Evolutionary conservation across 805 yeast genomes (phyloP).

Genomic region (Saturnispora hagleri): DNA sequence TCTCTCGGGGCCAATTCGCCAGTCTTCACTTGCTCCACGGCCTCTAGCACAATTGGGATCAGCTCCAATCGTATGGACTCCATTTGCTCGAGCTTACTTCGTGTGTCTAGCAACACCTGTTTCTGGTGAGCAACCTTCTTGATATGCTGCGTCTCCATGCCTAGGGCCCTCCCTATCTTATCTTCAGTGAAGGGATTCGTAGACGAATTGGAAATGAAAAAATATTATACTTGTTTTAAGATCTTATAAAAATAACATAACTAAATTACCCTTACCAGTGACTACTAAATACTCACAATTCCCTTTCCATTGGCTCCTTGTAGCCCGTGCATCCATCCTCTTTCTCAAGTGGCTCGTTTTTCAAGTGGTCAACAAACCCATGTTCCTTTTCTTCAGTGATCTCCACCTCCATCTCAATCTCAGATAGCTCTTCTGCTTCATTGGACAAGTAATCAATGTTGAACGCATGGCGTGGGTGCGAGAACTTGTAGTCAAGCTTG

Average conservation of each 20-base stretch:
- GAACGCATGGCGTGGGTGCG: not conserved
- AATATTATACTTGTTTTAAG: not conserved
- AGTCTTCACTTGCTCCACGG: slow-evolving; percentile 31
- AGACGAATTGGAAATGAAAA: not conserved
- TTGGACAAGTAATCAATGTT: not conserved
- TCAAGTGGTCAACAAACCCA: slow-evolving; percentile 15
- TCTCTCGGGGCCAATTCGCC: slow-evolving; percentile 36
- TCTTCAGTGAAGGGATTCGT: not conserved
- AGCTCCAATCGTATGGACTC: slow-evolving; percentile 30
- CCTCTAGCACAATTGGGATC: slow-evolving; percentile 32
- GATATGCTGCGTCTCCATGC: slow-evolving; percentile 1
- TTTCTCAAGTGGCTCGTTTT: slow-evolving; percentile 10
- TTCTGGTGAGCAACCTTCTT: not conserved
- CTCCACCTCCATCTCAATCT: not conserved
- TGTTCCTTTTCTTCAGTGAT: slow-evolving; percentile 10
- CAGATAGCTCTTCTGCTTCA: not conserved
- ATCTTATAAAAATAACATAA: not conserved
- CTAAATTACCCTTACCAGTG: too few relatives aligned
- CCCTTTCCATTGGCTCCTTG: slow-evolving; percentile 10
- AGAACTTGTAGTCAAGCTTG: slow-evolving; percentile 1
- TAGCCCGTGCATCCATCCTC: not conserved
- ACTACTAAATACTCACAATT: not conserved
- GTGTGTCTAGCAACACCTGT: not conserved
- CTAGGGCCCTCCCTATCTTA: not conserved
- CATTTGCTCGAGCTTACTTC: slow-evolving; percentile 8